These are phyloP conservation scores for Inonotus obliquus DNA, from an alignment of 1,284 basidiomycete species.

Conservation along the genomic window DNA sequence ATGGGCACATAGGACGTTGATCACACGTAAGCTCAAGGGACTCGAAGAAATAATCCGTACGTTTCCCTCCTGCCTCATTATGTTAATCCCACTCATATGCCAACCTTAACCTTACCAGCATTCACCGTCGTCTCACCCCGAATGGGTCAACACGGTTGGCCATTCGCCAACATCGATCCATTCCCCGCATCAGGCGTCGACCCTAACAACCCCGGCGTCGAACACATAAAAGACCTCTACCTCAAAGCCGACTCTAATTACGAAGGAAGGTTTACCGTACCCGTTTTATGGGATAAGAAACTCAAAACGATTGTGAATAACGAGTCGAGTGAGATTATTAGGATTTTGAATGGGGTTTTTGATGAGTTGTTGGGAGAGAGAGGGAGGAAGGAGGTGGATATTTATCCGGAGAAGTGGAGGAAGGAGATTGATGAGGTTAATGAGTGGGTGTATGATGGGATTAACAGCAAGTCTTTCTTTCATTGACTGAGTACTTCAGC, in stretches of 20 bases:
- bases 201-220: constrained; percentile 55
- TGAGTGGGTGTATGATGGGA: constrained; percentile 49
- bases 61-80: constrained; percentile 27
- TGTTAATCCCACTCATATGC: too few species aligned
- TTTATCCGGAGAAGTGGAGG: constrained; percentile 73
- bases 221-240: constrained; percentile 86
- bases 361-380: constrained; percentile 65
- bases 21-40: constrained; percentile 88
- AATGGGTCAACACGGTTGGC: constrained; percentile 85
- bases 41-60: constrained; percentile 80
- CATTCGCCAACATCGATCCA: constrained; percentile 68
- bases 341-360: constrained; percentile 86
- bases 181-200: constrained; percentile 74
- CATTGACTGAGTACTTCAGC: background rate
- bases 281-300: constrained; percentile 96
- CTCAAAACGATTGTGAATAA: constrained; percentile 89
- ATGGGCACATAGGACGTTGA: constrained; percentile 92
- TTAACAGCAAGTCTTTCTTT: constrained; percentile 34
- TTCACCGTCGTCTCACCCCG: constrained; percentile 82
- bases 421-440: constrained; percentile 78
- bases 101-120: too few species aligned
- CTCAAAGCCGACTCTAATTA: constrained; percentile 71
- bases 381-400: constrained; percentile 55
- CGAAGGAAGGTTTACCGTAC: constrained; percentile 78
- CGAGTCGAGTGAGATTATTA: constrained; percentile 91